Evolutionary conservation across 2,329 filamentous ascomycete genomes (phyloP).

Genomic region (Alternaria triticina): DNA sequence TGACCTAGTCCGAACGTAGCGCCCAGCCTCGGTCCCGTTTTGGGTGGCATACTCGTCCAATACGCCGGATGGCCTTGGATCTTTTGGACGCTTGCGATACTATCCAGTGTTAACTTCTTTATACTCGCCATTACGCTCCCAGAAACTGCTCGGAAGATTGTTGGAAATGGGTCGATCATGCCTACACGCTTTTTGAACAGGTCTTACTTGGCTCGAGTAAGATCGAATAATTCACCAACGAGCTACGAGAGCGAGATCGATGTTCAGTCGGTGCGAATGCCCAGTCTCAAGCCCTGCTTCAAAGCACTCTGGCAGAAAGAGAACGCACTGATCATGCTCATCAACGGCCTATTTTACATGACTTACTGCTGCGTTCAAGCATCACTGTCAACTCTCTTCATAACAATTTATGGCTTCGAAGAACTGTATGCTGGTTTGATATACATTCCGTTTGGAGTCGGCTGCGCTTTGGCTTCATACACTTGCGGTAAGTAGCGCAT

Average conservation of each 20-base stretch:
- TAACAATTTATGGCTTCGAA: not conserved
- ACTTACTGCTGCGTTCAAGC: not conserved
- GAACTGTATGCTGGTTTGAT: not conserved
- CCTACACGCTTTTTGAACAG: not conserved
- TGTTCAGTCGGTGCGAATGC: not conserved
- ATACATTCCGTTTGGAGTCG: not conserved
- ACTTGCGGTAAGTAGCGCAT: not conserved
- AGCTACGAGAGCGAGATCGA: not conserved
- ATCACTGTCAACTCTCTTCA: not conserved
- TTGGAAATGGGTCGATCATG: not conserved
- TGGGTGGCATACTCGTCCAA: not conserved
- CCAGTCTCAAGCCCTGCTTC: not conserved
- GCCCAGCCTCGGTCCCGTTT: not conserved
- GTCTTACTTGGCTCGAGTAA: rapidly evolving
- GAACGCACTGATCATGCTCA: not conserved
- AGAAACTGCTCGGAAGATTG: not conserved
- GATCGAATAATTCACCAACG: not conserved
- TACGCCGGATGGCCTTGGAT: not conserved
- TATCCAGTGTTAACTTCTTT: not conserved
- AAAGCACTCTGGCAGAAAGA: not conserved
- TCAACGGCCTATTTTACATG: not conserved
- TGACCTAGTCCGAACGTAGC: not conserved
- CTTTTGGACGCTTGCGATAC: not conserved
- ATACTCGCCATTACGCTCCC: not conserved
- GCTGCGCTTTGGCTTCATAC: not conserved